Evolutionary conservation across 2,329 filamentous ascomycete species (phyloP).

Genomic region (Orbilia javanica): DNA sequence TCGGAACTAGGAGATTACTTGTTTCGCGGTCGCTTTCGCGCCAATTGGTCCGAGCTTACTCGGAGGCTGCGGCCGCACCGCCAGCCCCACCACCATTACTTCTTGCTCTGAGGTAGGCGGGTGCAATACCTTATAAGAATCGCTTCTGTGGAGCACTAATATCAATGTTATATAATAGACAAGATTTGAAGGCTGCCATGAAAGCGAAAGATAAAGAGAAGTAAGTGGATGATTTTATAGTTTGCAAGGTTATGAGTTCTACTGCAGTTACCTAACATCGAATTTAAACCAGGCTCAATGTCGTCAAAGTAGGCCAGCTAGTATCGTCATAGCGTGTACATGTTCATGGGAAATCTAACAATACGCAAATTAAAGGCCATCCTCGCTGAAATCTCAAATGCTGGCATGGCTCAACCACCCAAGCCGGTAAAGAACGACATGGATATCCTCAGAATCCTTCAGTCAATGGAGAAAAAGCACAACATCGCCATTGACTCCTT

Average conservation of each 20-base stretch:
- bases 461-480: conserved; percentile 73
- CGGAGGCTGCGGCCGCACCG: conserved; percentile 23
- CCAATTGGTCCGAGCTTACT: conserved; percentile 48
- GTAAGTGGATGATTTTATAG: conserved; percentile 13
- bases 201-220: conserved; percentile 71
- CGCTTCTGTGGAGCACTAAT: background rate
- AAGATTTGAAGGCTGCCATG: conserved; percentile 76
- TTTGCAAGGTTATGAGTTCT: conserved; percentile 67
- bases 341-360: background rate
- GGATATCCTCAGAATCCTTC: conserved; percentile 76
- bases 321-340: background rate
- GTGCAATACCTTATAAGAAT: background rate
- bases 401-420: conserved; percentile 77
- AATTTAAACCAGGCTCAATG: conserved; percentile 66
- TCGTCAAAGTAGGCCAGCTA: conserved; percentile 19
- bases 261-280: conserved; percentile 62
- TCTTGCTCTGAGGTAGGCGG: conserved; percentile 64
- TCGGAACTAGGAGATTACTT: conserved; percentile 32
- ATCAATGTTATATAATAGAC: conserved; percentile 59
- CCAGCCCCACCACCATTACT: conserved; percentile 62
- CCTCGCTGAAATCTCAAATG: conserved; percentile 78
- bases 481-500: conserved; percentile 75
- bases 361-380: conserved; percentile 65
- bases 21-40: conserved; percentile 43
- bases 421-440: conserved; percentile 71